Evolutionary conservation across 257 asterid genomes (phyloP).

Genomic region (Nicotiana paniculata): DNA sequence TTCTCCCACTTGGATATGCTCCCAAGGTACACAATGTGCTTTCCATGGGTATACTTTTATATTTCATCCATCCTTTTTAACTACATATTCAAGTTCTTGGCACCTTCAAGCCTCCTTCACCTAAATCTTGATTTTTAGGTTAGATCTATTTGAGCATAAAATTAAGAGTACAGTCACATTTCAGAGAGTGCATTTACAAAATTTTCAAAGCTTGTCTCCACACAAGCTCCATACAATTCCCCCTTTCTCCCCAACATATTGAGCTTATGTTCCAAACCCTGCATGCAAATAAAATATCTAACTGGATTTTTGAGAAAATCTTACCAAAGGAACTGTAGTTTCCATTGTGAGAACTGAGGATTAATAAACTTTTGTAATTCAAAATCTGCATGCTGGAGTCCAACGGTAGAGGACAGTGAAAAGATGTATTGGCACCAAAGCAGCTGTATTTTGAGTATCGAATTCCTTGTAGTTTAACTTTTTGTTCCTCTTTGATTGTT

Average conservation of each 20-base stretch:
- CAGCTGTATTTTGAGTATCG: not conserved
- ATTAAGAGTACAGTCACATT: not conserved
- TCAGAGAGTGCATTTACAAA: not conserved
- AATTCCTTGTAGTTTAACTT: not conserved
- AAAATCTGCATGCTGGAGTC: not conserved
- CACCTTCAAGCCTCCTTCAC: not conserved
- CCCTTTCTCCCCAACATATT: not conserved
- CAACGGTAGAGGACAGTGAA: not conserved
- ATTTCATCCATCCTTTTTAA: not conserved
- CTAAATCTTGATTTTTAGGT: not conserved
- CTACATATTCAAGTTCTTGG: not conserved
- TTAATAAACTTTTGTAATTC: not conserved
- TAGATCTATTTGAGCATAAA: not conserved
- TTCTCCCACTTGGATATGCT: not conserved
- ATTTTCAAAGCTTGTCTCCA: not conserved
- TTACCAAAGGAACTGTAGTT: not conserved
- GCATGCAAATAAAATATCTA: not conserved
- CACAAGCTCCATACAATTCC: not conserved
- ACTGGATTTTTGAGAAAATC: not conserved
- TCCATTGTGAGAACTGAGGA: not conserved
- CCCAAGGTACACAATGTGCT: not conserved
- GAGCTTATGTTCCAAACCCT: not conserved
- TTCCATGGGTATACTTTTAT: not conserved
- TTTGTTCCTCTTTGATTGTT: not conserved
- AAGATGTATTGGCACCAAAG: not conserved